Evolutionary conservation across 176 grass and related monocot species (phyloP), one percentile per base, ranked within the genome.

Genomic region (Bothriochloa decipiens): DNA sequence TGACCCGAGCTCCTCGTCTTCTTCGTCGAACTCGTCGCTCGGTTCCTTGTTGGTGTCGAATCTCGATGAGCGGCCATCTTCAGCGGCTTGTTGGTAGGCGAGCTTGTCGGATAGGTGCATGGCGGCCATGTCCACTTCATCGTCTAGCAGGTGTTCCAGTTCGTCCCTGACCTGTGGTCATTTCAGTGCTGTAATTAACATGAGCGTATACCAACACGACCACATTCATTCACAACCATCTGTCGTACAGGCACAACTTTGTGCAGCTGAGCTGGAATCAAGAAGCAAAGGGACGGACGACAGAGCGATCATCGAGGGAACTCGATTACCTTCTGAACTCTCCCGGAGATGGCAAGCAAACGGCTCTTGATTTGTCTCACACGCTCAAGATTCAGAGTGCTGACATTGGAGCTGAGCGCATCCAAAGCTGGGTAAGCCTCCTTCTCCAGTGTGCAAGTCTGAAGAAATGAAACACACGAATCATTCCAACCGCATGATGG

Each of bases 41-140:
- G 52, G 40, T 28, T 91, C 64, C 4, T 86, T 79, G 22, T 83
- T 41, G 29, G 36, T 2, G 68, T 11, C 57, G 7, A 68, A 75
- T 55, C 65, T 85, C 42, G 82, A 43, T 6, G 90, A 86, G 42
- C 61, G 45, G 42, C 55, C 65, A 18, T 32, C 45, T 10, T 50
- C 71, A 16, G 71, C 57, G 1, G 5, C 6, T 53, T 53, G 50
- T 20, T 88, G 71, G 72, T 86, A 83, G 23, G 52, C 65, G 22
- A 96, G 82, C 78, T 96, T 93, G 58, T 96, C 91, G 14, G 93
- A 83, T 14, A 96, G 72, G 85, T 93, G 86, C 91, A 93, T 70
- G 29, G 77, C 83, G 13, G 86, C 91, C 93, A 96, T 96, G 79
- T 91, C 93, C 47, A 86, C 75, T 37, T 86, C 93, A 50, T 96